Base-by-base conservation (phyloP, 306 rosid genomes). In the Sophora flavescens region DNA sequence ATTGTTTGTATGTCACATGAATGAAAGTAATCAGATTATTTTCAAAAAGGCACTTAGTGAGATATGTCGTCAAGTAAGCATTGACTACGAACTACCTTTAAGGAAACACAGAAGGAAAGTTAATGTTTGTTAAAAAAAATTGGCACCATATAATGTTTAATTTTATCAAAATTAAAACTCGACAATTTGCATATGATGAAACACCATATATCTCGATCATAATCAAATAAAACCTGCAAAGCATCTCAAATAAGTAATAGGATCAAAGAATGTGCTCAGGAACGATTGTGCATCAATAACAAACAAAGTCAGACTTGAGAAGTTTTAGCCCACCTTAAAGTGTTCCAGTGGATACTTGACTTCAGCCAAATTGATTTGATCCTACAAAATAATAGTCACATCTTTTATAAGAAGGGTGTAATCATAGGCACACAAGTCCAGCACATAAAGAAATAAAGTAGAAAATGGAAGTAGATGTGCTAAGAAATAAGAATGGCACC, bases 341-440 rank as follows among this genome's bases (percentile, higher is more conserved):
- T 90, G 91, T 51, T 84, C 92, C 87, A 92, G 38, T 22, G 97
- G 93, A 78, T 89, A 56, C 85, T 90, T 92, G 84, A 86, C 86
- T 52, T 95, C 97, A 78, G 89, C 90, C 91, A 89, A 78, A 87
- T 87, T 90, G 68, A 95, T 84, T 90, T 95, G 97, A 88, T 85
- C 98, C 97, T 94, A 69, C 89, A 90, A 66, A 44, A 74, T 60
- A 78, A 79, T 33, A 53, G 79, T 72, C 51, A 70, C 67, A 59
- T 75, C 56, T 65, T 75, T 64, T 65, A 35, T 60, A 72, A 53
- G 67, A 79, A 32, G 58, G 33, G 17, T 48, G 63, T 60, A 70
- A 45, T 35, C 61, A 42, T 56, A 53, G 58, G 75, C 75, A 33
- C 22, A 60, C 33, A 53, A 60, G 69, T 63, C 16, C 57, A 82